Evolutionary conservation across 257 asterid genomes (phyloP).

Genomic region (Salvia miltiorrhiza): DNA sequence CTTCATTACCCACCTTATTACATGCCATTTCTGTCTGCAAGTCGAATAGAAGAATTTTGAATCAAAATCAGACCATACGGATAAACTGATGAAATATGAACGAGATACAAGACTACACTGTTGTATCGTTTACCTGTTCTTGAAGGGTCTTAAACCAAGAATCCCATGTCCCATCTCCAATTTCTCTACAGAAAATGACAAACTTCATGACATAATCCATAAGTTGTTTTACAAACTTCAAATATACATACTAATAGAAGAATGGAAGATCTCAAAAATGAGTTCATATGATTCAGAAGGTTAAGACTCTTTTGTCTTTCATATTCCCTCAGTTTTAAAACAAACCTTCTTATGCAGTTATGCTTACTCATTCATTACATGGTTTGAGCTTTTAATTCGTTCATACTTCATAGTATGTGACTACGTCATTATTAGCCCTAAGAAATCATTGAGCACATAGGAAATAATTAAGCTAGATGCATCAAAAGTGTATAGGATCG

Average conservation of each 20-base stretch:
- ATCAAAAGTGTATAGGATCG: neutral
- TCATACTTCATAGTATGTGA: neutral
- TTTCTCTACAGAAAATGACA: slow-evolving; percentile 48
- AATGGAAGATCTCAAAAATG: neutral
- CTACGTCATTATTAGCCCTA: neutral
- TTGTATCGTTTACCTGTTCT: slow-evolving; percentile 53
- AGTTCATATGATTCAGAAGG: neutral
- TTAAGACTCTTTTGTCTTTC: neutral
- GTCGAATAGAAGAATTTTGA: slow-evolving; percentile 15
- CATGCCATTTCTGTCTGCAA: slow-evolving; percentile 87
- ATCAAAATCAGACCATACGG: slow-evolving; percentile 17
- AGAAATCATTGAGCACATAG: neutral
- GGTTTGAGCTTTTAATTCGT: neutral
- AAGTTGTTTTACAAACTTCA: neutral
- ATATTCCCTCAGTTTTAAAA: neutral
- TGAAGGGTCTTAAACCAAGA: slow-evolving; percentile 88
- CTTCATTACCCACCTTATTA: slow-evolving; percentile 57
- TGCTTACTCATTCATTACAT: neutral
- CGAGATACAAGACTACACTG: neutral
- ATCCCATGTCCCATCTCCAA: slow-evolving; percentile 91
- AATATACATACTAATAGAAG: neutral
- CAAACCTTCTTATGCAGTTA: neutral
- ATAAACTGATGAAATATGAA: slow-evolving; percentile 1
- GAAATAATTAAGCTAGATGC: neutral
- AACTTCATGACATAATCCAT: slow-evolving; percentile 2